phyloP scores from a whole-genome alignment of 805 yeast genomes.

The Wickerhamiella cacticola region DNA sequence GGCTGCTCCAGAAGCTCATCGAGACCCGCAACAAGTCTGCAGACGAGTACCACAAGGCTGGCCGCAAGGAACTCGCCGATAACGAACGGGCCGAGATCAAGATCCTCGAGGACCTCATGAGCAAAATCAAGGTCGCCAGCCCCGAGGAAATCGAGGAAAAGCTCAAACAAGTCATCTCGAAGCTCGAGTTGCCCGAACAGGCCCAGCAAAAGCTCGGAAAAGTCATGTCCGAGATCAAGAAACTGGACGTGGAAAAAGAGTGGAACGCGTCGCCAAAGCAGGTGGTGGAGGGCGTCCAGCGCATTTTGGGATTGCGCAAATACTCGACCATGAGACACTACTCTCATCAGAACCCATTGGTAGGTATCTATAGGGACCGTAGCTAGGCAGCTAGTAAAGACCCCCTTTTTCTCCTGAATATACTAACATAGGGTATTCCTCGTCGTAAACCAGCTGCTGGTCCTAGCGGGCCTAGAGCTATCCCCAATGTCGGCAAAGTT shows the following conservation, averaged over 20 bases:
- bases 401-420: neutral
- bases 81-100: conserved; percentile 39
- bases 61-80: conserved; percentile 43
- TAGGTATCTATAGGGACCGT: conserved; percentile 27
- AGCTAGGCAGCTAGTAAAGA: neutral
- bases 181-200: conserved; percentile 12
- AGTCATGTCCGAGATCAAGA: conserved; percentile 20
- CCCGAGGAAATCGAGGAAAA: conserved; percentile 34
- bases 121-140: conserved; percentile 38
- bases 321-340: conserved; percentile 22
- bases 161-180: conserved; percentile 22
- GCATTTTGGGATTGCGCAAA: conserved; percentile 19
- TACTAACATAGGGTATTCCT: conserved; percentile 35
- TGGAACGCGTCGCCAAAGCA: conserved; percentile 26
- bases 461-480: conserved; percentile 28
- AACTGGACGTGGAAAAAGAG: conserved; percentile 24
- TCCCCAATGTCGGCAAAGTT: conserved; percentile 51
- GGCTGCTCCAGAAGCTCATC: conserved; percentile 33
- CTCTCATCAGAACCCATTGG: conserved; percentile 43
- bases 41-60: conserved; percentile 35
- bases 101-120: conserved; percentile 33
- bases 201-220: conserved; percentile 16
- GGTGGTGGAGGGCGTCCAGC: conserved; percentile 23
- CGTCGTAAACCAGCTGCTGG: conserved; percentile 17
- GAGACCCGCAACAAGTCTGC: conserved; percentile 38